Evolutionary conservation across 1,284 basidiomycete species (phyloP).

Genomic region (Thecaphora frezii): DNA sequence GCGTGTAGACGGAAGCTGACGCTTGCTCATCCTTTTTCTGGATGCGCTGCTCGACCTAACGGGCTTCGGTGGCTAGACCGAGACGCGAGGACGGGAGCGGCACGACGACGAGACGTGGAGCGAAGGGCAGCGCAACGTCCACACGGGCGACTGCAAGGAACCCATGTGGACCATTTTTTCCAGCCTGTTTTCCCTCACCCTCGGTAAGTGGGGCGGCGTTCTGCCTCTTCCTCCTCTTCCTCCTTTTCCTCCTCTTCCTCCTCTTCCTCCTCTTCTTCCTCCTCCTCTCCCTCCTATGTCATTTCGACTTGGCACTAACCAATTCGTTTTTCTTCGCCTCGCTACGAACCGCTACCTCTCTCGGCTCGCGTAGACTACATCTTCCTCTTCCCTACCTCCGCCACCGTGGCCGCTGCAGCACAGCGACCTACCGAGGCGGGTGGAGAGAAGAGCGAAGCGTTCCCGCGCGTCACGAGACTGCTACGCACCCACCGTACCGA

Average conservation of each 20-base stretch:
- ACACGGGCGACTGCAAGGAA: slow-evolving; percentile 40
- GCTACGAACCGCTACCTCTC: background rate
- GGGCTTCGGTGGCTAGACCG: background rate
- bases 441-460: slow-evolving; percentile 3
- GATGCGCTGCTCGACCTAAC: slow-evolving; percentile 19
- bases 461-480: slow-evolving; percentile 66
- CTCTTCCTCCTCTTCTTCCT: background rate
- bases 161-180: slow-evolving; percentile 58
- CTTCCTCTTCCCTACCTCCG: slow-evolving; percentile 63
- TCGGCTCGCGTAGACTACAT: slow-evolving; percentile 70
- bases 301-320: too few species aligned
- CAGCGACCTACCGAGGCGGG: background rate
- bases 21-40: too few species aligned
- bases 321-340: background rate
- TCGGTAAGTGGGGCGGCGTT: slow-evolving; percentile 9
- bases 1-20: too few species aligned
- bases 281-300: background rate
- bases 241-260: background rate
- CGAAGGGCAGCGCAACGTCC: slow-evolving; percentile 32
- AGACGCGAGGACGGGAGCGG: slow-evolving; percentile 36
- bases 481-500: slow-evolving; percentile 69
- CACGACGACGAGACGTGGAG: slow-evolving; percentile 43
- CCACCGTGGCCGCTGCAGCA: background rate
- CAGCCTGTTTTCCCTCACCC: slow-evolving; percentile 51
- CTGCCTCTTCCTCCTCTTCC: background rate